phyloP scores from a whole-genome alignment of 371 early-diverging fungal genomes.

The Conidiobolus incongruus region DNA sequence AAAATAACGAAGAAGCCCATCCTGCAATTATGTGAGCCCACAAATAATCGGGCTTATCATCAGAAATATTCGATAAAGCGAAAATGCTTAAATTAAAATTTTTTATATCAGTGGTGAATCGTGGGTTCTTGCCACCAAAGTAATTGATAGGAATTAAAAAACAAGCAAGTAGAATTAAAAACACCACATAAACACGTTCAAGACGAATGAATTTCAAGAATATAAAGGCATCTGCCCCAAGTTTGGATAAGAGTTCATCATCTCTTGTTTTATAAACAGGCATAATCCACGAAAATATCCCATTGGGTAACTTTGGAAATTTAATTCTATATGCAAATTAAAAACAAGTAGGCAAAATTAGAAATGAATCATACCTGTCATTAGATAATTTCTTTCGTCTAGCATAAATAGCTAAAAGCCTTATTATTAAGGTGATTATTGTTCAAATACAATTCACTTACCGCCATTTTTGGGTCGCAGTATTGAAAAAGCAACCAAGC shows the following conservation, averaged over 20 bases:
- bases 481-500: neutral
- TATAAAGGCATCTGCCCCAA: slow-evolving; percentile 59
- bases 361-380: neutral
- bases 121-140: neutral
- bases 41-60: neutral
- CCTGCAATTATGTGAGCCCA: slow-evolving; percentile 1
- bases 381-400: neutral
- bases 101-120: neutral
- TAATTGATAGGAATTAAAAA: neutral
- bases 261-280: slow-evolving; percentile 27
- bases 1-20: neutral
- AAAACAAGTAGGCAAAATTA: neutral
- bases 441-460: neutral
- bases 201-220: slow-evolving; percentile 40
- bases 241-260: slow-evolving; percentile 22
- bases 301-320: slow-evolving; percentile 18
- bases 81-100: neutral
- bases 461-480: slow-evolving; percentile 3
- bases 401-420: neutral
- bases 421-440: neutral
- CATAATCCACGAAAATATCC: slow-evolving; percentile 31
- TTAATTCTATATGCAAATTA: neutral
- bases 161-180: neutral
- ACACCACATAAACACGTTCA: slow-evolving; percentile 6
- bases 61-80: neutral